phyloP scores from a whole-genome alignment of 2,329 filamentous ascomycete species.

The Fusarium stilboides region DNA sequence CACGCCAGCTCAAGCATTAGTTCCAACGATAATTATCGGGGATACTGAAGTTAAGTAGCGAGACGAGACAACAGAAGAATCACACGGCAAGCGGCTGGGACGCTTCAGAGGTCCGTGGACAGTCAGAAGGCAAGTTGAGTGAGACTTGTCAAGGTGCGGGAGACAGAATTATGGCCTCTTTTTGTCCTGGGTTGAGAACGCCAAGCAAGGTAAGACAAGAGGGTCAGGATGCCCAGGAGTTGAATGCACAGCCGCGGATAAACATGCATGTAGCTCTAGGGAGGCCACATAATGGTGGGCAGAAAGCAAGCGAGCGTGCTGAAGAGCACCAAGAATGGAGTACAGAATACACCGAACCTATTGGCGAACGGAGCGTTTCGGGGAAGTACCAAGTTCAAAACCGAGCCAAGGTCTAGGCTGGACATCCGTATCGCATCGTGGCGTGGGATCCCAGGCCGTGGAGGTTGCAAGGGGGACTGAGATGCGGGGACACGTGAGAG shows the following conservation, averaged over 20 bases:
- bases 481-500: conserved; percentile 52
- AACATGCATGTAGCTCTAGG: conserved; percentile 46
- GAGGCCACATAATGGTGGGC: conserved; percentile 46
- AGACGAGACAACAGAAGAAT: conserved; percentile 27
- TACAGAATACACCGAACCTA: conserved; percentile 31
- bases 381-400: conserved; percentile 45
- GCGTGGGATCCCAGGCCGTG: conserved; percentile 44
- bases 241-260: conserved; percentile 50
- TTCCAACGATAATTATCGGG: conserved; percentile 33
- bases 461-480: conserved; percentile 46
- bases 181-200: conserved; percentile 31
- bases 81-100: conserved; percentile 39
- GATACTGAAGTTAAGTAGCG: conserved; percentile 33
- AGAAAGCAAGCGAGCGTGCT: conserved; percentile 32
- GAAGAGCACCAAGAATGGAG: conserved; percentile 31
- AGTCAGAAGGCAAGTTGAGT: conserved; percentile 38
- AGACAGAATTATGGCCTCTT: conserved; percentile 43
- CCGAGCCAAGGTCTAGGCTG: conserved; percentile 42
- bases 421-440: conserved; percentile 46
- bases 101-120: conserved; percentile 28
- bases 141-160: conserved; percentile 33
- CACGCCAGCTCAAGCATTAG: conserved; percentile 47
- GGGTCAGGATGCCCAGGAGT: conserved; percentile 46
- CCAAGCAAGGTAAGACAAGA: conserved; percentile 48
- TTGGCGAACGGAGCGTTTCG: conserved; percentile 26